A percentile compares a stretch with the other conserved stretches of the same genome.
Conservation (phyloP, 2,329 filamentous ascomycete species). For the Colletotrichum viniferum region DNA sequence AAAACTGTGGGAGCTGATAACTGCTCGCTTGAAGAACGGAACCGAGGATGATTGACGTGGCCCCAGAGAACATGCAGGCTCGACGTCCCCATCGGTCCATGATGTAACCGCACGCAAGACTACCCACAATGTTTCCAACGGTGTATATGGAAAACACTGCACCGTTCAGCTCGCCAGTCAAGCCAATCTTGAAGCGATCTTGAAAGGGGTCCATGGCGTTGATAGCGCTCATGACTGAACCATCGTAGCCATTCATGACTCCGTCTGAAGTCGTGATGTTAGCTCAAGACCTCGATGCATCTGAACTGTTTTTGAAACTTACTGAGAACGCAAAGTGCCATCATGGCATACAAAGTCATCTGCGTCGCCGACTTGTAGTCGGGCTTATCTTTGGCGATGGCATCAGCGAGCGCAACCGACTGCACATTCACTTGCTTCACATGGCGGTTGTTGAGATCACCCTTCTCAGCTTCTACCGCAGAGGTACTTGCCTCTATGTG, state of each 20-base stretch:
- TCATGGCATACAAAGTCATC: slow-evolving; percentile 23
- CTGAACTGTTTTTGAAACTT: no score
- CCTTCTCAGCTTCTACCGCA: slow-evolving; percentile 2
- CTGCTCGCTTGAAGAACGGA: slow-evolving; percentile 23
- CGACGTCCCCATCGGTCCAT: slow-evolving; percentile 25
- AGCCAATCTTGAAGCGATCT: slow-evolving; percentile 20
- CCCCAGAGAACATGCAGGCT: neutral
- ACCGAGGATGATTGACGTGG: slow-evolving; percentile 11
- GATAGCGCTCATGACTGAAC: slow-evolving; percentile 23
- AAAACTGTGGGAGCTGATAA: slow-evolving; percentile 21
- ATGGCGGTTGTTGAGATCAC: neutral
- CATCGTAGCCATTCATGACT: slow-evolving; percentile 20
- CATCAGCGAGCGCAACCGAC: slow-evolving; percentile 23
- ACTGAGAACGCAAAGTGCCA: slow-evolving; percentile 23
- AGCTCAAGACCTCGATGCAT: neutral
- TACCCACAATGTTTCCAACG: slow-evolving; percentile 21
- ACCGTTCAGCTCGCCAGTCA: slow-evolving; percentile 13
- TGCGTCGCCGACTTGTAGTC: slow-evolving; percentile 16
- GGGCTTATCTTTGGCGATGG: slow-evolving; percentile 24
- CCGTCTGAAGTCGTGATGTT: neutral
- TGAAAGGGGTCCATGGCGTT: slow-evolving; percentile 24
- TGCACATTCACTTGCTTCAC: slow-evolving; percentile 20
- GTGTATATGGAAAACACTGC: slow-evolving; percentile 23
- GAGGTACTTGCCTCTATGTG: slow-evolving; percentile 18
- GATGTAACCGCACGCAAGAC: slow-evolving; percentile 20